These are phyloP conservation scores for Artomyces pyxidatus DNA, from an alignment of 768 basidiomycete genomes.

Conservation along the genomic window DNA sequence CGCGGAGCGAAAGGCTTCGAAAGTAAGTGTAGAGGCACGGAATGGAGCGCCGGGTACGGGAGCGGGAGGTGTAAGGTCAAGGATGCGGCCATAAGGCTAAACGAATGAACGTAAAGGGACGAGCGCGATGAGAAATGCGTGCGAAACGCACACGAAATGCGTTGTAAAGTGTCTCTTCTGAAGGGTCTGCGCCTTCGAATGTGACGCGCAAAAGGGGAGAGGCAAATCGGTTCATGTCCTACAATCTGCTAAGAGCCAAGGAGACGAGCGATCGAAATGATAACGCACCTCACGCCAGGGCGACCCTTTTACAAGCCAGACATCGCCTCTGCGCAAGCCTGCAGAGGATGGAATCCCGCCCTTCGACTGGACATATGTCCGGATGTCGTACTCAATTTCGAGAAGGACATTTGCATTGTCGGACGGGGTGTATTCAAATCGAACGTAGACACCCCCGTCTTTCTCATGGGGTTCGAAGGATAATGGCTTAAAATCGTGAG, in stretches of 20 bases:
- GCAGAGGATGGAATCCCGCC: conserved; percentile 61
- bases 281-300: conserved; percentile 72
- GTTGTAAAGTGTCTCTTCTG: conserved; percentile 72
- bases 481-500: conserved; percentile 53
- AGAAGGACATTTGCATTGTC: conserved; percentile 25
- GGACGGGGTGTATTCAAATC: conserved; percentile 49
- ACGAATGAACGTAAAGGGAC: conserved; percentile 4
- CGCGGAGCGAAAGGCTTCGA: conserved; percentile 56
- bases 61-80: conserved; percentile 51
- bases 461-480: conserved; percentile 60
- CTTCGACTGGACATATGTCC: conserved; percentile 33
- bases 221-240: conserved; percentile 86
- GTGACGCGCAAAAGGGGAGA: conserved; percentile 63
- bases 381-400: conserved; percentile 42
- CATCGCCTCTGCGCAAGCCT: conserved; percentile 39
- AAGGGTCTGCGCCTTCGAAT: conserved; percentile 85
- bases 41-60: conserved; percentile 58
- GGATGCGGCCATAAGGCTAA: conserved; percentile 79
- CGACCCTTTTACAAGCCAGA: conserved; percentile 69
- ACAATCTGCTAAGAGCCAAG: conserved; percentile 1
- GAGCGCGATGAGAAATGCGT: conserved; percentile 4
- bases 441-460: conserved; percentile 82
- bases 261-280: neutral
- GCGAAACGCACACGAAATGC: conserved; percentile 72
- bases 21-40: conserved; percentile 60